Evolutionary conservation across 768 basidiomycete species (phyloP), one percentile per base, ranked within the genome.

Genomic region (Lentinula edodes): DNA sequence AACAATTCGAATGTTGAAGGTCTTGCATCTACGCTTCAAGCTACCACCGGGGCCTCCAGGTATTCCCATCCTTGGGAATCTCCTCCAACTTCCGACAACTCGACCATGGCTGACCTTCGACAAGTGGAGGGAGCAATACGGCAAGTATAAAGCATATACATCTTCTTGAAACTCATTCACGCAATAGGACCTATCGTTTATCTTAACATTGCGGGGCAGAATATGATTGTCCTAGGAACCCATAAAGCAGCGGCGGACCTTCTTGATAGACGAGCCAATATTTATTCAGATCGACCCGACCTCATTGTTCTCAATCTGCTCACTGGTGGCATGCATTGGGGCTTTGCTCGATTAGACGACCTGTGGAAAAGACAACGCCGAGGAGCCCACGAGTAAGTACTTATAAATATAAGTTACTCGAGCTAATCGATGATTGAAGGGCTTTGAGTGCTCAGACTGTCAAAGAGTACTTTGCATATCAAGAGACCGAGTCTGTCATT

Each of bases 21-120:
- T n/a, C 1, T 20, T 23, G 20, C 45, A 20, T 8, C 20, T 20
- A 12, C 18, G 45, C 10, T 46, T 20, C n/a, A 46, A 46, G 12
- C 60, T 76, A 1, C 76, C 76, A 38, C 77, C 77, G 1, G 79
- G 78, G 3, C 78, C 78, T 0, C 63, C 53, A 10, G 72, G 70
- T 20, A 71, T 77, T 48, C 77, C 78, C 10, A 28, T 78, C 9
- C 52, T 78, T 2, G 79, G 75, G 0, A 79, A 73, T 60, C 55
- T 76, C 7, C 64, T 72, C 18, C 68, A 73, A 38, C 64, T 77
- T 59, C 70, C 76, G 2, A 28, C 28, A 1, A 62, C 64, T 8
- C 63, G 67, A 35, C 59, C 55, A 5, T 76, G 73, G 72, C 36
- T 71, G 39, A 66, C 61, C 12, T 76, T 75, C 59, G 55, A 72